phyloP scores from a whole-genome alignment of 305 asterid species.

The Fraxinus sp. region DNA sequence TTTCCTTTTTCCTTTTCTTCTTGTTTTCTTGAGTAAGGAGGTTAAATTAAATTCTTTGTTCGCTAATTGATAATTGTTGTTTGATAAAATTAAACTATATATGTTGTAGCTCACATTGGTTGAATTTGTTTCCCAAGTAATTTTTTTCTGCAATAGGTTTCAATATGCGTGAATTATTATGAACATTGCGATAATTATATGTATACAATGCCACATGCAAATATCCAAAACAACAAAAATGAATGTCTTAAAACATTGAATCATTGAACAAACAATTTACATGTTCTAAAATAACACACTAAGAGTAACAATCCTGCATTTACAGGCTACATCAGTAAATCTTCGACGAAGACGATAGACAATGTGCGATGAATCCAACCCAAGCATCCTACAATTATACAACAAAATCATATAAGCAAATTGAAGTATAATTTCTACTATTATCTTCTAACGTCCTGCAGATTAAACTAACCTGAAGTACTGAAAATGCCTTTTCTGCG shows the following conservation, averaged over 20 bases:
- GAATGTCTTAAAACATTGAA: neutral
- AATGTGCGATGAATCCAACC: conserved; percentile 48
- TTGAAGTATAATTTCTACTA: neutral
- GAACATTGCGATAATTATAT: neutral
- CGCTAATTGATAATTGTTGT: neutral
- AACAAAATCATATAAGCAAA: neutral
- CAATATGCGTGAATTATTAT: neutral
- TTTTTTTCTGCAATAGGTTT: neutral
- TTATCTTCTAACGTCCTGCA: neutral
- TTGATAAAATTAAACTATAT: neutral
- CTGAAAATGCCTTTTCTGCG: conserved; percentile 59
- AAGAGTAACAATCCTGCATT: neutral
- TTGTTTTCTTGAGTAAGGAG: neutral
- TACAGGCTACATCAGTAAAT: neutral
- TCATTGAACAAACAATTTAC: neutral
- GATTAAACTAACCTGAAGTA: conserved; percentile 56
- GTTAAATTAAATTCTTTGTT: neutral
- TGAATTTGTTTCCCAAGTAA: neutral
- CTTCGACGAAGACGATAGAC: conserved; percentile 22
- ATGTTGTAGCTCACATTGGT: neutral
- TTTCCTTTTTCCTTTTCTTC: neutral
- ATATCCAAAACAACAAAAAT: neutral
- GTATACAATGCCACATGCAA: neutral
- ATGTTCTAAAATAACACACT: neutral
- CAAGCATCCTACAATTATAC: conserved; percentile 53